Evolutionary conservation across 2,329 filamentous ascomycete genomes (phyloP).

Genomic region (Zelopaecilomyces penicillatus): DNA sequence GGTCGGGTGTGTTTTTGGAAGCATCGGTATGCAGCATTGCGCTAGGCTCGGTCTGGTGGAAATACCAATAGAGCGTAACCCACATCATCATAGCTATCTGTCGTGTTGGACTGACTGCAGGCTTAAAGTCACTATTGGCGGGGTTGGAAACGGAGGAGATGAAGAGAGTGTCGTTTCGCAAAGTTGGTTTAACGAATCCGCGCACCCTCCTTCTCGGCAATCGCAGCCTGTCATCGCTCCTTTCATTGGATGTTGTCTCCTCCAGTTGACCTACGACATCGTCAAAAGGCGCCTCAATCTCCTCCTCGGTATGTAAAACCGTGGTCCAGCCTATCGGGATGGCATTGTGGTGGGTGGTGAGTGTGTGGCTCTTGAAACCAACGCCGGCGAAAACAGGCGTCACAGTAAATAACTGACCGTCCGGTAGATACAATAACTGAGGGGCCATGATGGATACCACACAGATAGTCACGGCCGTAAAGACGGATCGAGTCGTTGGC

Average conservation of each 20-base stretch:
- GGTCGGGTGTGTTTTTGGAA: conserved; percentile 56
- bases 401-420: conserved; percentile 76
- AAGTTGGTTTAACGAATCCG: conserved; percentile 61
- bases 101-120: conserved; percentile 70
- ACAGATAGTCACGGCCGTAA: background rate
- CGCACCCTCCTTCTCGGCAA: conserved; percentile 13
- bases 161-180: conserved; percentile 74
- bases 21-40: conserved; percentile 53
- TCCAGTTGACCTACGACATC: conserved; percentile 1
- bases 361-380: conserved; percentile 77
- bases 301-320: conserved; percentile 63
- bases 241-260: background rate
- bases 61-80: conserved; percentile 95
- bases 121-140: conserved; percentile 69
- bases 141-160: conserved; percentile 88
- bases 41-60: conserved; percentile 72
- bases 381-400: conserved; percentile 85
- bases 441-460: conserved; percentile 23
- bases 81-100: conserved; percentile 97
- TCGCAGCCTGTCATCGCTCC: conserved; percentile 4
- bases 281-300: conserved; percentile 8
- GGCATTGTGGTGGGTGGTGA: conserved; percentile 57
- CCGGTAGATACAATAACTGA: conserved; percentile 63
- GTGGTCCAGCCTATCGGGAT: conserved; percentile 88
- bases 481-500: background rate